phyloP scores from a whole-genome alignment of 306 rosid genomes.

The Glycine latifolia region DNA sequence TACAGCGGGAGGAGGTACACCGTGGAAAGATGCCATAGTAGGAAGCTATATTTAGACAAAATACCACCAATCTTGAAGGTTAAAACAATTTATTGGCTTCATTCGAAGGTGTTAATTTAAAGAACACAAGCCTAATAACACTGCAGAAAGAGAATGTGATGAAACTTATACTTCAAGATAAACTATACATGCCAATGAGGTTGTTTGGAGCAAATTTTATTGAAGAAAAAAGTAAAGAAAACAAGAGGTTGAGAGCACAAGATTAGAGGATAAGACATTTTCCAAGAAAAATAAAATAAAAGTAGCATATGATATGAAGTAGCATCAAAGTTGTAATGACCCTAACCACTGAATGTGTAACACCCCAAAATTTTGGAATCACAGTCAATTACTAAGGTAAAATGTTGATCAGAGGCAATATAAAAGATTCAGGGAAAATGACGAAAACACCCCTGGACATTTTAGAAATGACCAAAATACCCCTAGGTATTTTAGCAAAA shows the following conservation, averaged over 20 bases:
- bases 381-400: too few relatives aligned
- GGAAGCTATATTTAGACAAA: conserved; percentile 57
- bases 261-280: not conserved
- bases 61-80: conserved; percentile 30
- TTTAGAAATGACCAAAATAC: too few relatives aligned
- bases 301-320: not conserved
- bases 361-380: too few relatives aligned
- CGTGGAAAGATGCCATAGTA: conserved; percentile 51
- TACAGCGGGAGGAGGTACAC: conserved; percentile 41
- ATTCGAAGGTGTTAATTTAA: not conserved
- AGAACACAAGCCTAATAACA: conserved; percentile 18
- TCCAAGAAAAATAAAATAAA: not conserved
- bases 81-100: conserved; percentile 11
- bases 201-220: conserved; percentile 7
- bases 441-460: too few relatives aligned
- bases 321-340: not conserved
- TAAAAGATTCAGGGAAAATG: too few relatives aligned
- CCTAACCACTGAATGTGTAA: too few relatives aligned
- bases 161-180: not conserved
- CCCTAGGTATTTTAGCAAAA: too few relatives aligned
- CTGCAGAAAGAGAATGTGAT: not conserved
- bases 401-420: too few relatives aligned
- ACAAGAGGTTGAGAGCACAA: not conserved
- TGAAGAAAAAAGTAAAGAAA: not conserved
- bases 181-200: not conserved